A percentile compares a stretch with the other conserved stretches of the same genome.
phyloP scores from a whole-genome alignment of 2,329 filamentous ascomycete species.

The Magnaporthales sp. region DNA sequence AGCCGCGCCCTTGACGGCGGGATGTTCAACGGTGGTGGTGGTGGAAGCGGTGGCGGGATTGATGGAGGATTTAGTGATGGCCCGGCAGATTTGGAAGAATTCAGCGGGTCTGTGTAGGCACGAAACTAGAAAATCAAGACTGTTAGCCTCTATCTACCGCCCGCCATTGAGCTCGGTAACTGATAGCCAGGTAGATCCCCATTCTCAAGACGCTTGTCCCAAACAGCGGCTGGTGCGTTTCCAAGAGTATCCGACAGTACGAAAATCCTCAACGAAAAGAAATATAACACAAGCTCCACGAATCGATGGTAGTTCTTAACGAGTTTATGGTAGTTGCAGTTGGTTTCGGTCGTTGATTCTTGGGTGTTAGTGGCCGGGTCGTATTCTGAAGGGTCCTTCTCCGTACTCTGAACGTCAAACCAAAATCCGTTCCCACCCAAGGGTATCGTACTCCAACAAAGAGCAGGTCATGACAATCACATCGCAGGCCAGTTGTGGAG shows the following conservation, averaged over 20 bases:
- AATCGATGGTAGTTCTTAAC: background rate
- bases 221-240: background rate
- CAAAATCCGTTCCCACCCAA: background rate
- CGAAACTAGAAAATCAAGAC: conserved; percentile 36
- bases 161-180: background rate
- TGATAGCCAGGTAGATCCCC: background rate
- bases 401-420: background rate
- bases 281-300: background rate
- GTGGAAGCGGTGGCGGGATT: conserved; percentile 50
- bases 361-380: background rate
- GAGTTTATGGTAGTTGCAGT: background rate
- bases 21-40: conserved; percentile 75
- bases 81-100: conserved; percentile 27
- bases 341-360: background rate
- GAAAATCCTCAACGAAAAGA: background rate
- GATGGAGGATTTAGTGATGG: conserved; percentile 47
- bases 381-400: background rate
- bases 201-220: background rate
- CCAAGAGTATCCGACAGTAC: background rate
- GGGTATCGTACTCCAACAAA: background rate
- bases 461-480: background rate
- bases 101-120: conserved; percentile 47
- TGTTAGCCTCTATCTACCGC: background rate
- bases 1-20: conserved; percentile 78
- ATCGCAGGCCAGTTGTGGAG: background rate